Base-by-base conservation (phyloP, 2,329 filamentous ascomycete genomes). In the Basipetospora chlamydospora region DNA sequence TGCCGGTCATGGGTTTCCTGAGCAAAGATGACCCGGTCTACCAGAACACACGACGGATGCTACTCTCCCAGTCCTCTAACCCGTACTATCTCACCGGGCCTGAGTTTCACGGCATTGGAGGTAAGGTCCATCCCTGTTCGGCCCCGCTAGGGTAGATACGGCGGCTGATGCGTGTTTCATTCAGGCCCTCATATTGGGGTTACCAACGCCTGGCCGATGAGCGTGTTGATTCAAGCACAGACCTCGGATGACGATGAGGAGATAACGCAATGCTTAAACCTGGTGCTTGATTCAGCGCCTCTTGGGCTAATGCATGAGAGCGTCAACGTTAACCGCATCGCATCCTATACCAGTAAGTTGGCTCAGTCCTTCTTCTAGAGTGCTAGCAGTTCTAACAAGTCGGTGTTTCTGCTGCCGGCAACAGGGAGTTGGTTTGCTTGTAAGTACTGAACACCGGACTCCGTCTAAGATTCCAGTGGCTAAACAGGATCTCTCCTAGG, bases 171-270 rank as follows among this genome's bases (percentile, higher is more conserved):
- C n/a, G n/a, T n/a, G n/a, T n/a, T n/a, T n/a, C n/a, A 23, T 23
- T 11, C 22, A 56, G 71, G 71, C 4, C 73, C 72, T 6, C 74
- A 76, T 49, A 80, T 95, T 45, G 90, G 90, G 0, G 61, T 93
- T n/a, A 64, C 73, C 47, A 83, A 94, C 46, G 90, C 88, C 6
- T 98, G 90, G 90, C 90, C 90, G 0, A 96, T 98, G 86, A 90
- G 83, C 53, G 62, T 95, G 43, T 66, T 98, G 7, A 73, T 95
- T 15, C 87, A 95, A 57, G 85, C 84, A 3, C 85, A 90, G 69
- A 98, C 90, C 0, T 80, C 77, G 5, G 70, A 88, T 35, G 67
- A 87, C 39, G 87, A 94, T 42, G 64, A 67, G 0, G 90, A 98
- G 60, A 96, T 98, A 44, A 63, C 58, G 41, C 66, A 72, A 33